Evolutionary conservation across 2,329 filamentous ascomycete species (phyloP).

Genomic region (Dactylellina haptotyla): DNA sequence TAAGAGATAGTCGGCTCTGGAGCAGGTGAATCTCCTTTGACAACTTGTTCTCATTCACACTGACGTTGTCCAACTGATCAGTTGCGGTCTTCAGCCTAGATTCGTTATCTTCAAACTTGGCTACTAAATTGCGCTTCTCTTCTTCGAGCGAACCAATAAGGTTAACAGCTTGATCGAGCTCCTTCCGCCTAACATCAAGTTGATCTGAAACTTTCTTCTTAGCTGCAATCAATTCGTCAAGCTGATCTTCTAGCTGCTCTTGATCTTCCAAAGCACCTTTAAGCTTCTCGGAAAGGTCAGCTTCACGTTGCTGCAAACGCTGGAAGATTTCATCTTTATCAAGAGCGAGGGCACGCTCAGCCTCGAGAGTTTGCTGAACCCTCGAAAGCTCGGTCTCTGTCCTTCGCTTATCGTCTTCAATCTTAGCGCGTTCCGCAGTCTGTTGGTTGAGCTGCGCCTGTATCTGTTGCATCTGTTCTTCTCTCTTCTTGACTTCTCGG

Average conservation of each 20-base stretch:
- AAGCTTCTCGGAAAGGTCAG: conserved; percentile 91
- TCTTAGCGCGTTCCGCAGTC: conserved; percentile 75
- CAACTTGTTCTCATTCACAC: conserved; percentile 78
- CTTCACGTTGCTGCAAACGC: conserved; percentile 88
- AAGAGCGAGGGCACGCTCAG: conserved; percentile 90
- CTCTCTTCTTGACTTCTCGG: conserved; percentile 91
- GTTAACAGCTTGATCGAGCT: conserved; percentile 89
- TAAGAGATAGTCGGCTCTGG: conserved; percentile 85
- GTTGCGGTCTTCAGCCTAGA: conserved; percentile 76
- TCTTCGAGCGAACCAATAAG: conserved; percentile 86
- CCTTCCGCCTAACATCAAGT: conserved; percentile 77
- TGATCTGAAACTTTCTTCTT: conserved; percentile 90
- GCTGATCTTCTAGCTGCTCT: conserved; percentile 89
- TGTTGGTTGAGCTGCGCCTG: conserved; percentile 85
- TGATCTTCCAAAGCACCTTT: conserved; percentile 92
- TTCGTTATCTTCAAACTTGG: conserved; percentile 76
- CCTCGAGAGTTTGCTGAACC: conserved; percentile 93
- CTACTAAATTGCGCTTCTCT: conserved; percentile 80
- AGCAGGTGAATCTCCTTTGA: conserved; percentile 89
- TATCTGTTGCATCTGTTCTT: conserved; percentile 89
- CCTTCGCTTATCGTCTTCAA: conserved; percentile 91
- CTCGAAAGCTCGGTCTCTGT: conserved; percentile 86
- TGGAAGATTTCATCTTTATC: conserved; percentile 99
- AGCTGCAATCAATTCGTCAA: conserved; percentile 86
- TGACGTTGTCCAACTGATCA: conserved; percentile 75